A percentile compares a stretch with the other conserved stretches of the same genome.
phyloP scores from a whole-genome alignment of 331 rosid species.

The Telfairia occidentalis region DNA sequence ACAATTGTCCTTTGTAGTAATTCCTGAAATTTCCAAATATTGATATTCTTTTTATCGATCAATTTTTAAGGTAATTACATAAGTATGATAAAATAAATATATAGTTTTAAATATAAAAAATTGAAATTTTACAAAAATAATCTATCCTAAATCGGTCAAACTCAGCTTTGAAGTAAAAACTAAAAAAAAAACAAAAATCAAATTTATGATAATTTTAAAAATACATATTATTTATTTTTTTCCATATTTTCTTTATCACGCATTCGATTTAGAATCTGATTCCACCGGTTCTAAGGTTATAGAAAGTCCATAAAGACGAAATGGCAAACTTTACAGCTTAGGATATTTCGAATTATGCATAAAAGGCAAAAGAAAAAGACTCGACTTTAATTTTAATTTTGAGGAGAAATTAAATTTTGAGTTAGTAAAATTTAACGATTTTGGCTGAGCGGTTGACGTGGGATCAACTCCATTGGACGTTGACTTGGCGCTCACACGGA shows the following conservation, averaged over 20 bases:
- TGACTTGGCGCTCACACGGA: neutral
- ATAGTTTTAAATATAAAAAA: no score
- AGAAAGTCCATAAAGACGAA: neutral
- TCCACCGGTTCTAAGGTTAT: neutral
- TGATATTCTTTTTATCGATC: neutral
- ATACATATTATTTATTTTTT: no score
- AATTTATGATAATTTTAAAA: no score
- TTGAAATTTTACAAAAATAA: no score
- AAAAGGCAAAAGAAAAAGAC: neutral
- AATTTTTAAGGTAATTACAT: no score
- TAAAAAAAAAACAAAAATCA: no score
- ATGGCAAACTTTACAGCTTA: neutral
- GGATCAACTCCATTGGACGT: slow-evolving; percentile 1
- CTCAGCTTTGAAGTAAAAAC: no score
- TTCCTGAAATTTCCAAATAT: neutral
- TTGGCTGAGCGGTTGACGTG: neutral
- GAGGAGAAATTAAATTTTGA: neutral
- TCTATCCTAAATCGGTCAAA: no score
- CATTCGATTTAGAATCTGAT: neutral
- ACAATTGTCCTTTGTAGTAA: neutral
- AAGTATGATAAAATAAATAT: no score
- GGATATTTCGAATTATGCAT: neutral
- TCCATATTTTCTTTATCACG: no score
- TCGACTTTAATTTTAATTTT: neutral
- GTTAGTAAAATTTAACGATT: neutral